A percentile compares a stretch with the other conserved stretches of the same genome.
Conservation (phyloP, 2,329 filamentous ascomycete genomes). For the Cryoendolithus antarcticus region DNA sequence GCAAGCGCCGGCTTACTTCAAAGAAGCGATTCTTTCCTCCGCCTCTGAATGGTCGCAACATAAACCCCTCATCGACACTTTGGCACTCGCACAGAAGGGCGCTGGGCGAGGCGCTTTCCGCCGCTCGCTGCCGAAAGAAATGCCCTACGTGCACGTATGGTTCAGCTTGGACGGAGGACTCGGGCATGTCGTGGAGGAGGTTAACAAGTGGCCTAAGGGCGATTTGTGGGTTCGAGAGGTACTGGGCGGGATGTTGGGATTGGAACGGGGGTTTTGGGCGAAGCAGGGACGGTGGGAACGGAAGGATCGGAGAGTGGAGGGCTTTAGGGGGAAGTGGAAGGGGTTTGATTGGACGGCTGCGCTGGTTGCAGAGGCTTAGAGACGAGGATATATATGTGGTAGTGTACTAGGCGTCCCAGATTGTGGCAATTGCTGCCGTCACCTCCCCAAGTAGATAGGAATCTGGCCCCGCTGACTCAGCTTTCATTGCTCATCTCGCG, state of each 20-base stretch:
- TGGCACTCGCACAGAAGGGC: slow-evolving; percentile 47
- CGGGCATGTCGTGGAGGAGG: slow-evolving; percentile 84
- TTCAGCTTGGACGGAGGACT: slow-evolving; percentile 85
- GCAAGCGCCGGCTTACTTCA: slow-evolving; percentile 87
- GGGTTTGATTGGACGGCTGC: slow-evolving; percentile 83
- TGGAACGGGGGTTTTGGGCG: slow-evolving; percentile 71
- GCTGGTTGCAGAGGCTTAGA: slow-evolving; percentile 32
- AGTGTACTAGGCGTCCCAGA: no score
- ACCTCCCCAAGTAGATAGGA: no score
- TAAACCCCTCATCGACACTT: slow-evolving; percentile 83
- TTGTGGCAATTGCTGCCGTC: no score
- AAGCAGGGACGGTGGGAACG: slow-evolving; percentile 76
- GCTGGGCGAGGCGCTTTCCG: slow-evolving; percentile 74
- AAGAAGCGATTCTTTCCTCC: slow-evolving; percentile 74
- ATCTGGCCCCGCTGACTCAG: no score
- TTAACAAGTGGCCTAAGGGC: slow-evolving; percentile 71
- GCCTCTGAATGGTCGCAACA: slow-evolving; percentile 96
- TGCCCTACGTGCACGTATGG: slow-evolving; percentile 98
- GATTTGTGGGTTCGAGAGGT: slow-evolving; percentile 90
- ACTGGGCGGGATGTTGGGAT: slow-evolving; percentile 81
- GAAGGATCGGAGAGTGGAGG: slow-evolving; percentile 56
- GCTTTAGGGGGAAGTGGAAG: slow-evolving; percentile 73
- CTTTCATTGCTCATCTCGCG: no score
- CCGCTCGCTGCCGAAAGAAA: slow-evolving; percentile 74
- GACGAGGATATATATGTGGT: no score